phyloP scores from a whole-genome alignment of 495 filamentous ascomycete genomes.

The Penicilliopsis zonata region DNA sequence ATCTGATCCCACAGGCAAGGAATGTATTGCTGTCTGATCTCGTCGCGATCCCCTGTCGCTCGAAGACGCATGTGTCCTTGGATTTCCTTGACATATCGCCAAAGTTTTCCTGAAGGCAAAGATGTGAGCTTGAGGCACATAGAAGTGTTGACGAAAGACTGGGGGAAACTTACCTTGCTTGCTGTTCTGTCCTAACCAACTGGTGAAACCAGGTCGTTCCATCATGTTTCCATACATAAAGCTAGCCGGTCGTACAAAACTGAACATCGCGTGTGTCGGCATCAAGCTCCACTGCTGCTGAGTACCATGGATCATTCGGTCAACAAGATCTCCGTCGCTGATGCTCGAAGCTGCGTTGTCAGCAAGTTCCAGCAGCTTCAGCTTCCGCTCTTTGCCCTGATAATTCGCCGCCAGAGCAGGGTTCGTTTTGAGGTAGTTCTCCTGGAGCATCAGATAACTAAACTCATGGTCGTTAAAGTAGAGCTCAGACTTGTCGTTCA shows the following conservation, averaged over 20 bases:
- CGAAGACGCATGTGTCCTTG: slow-evolving; percentile 94
- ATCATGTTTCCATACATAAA: slow-evolving; percentile 67
- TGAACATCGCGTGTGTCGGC: slow-evolving; percentile 95
- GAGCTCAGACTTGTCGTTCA: slow-evolving; percentile 96
- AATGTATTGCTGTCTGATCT: slow-evolving; percentile 88
- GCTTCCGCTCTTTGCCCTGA: slow-evolving; percentile 49
- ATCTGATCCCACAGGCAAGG: slow-evolving; percentile 77
- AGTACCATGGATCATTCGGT: slow-evolving; percentile 94
- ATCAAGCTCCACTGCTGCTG: slow-evolving; percentile 98
- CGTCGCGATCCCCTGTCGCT: slow-evolving; percentile 82
- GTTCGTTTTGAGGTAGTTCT: slow-evolving; percentile 83
- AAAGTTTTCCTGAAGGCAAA: slow-evolving; percentile 51
- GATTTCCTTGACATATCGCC: slow-evolving; percentile 81
- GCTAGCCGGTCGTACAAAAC: slow-evolving; percentile 85
- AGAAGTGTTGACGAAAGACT: background rate
- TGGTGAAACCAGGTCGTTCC: slow-evolving; percentile 56
- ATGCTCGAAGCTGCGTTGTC: slow-evolving; percentile 89
- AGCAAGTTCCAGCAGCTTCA: slow-evolving; percentile 72
- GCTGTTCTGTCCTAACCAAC: slow-evolving; percentile 92
- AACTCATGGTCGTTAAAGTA: slow-evolving; percentile 99
- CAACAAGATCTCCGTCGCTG: slow-evolving; percentile 92
- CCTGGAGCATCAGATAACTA: slow-evolving; percentile 92
- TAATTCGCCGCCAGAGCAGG: slow-evolving; percentile 50
- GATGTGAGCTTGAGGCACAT: slow-evolving; percentile 5
- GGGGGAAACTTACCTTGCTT: slow-evolving; percentile 47